Evolutionary conservation across 2,329 filamentous ascomycete species (phyloP), one percentile per base, ranked within the genome.

Genomic region (Xylariaceae sp.): DNA sequence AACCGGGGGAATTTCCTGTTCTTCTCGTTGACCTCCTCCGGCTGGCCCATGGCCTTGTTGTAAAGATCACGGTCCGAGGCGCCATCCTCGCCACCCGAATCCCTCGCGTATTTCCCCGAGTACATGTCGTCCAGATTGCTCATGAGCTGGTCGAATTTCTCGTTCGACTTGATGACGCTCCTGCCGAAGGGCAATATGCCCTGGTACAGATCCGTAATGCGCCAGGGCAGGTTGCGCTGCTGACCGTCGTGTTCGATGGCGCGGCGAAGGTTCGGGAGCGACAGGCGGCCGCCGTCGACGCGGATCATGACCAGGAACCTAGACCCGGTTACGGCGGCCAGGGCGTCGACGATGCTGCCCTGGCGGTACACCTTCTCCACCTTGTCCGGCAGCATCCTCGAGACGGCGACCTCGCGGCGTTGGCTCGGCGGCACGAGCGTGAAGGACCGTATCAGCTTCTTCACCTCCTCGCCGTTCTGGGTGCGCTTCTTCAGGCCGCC

Each of bases 161-260:
- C 36, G 6, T 21, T 23, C 9, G 19, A 23, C 33, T 41, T 38
- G 15, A 55, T 9, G 13, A 51, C 23, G 36, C 53, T 55, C 43
- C 50, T 54, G 12, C 58, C 58, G 28, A 60, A 61, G 23, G 57
- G 54, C 37, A 59, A 36, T 29, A 55, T 56, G 12, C 54, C 53
- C 11, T 47, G 34, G 21, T 40, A 46, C 26, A 59, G 47, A 31
- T 53, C 53, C 38, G 48, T 44, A 35, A 60, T 32, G 36, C 52
- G 47, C 68, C 67, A 69, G 5, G 61, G 48, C 36, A 68, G 55
- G 36, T 64, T 63, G 35, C 70, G 64, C 18, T 57, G 55, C 4
- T 35, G 35, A n/a, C 65, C 68, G 52, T 76, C 71, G 9, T 59
- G 58, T 4, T 52, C 53, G 34, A 76, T 61, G 26, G 65, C 61